phyloP scores from a whole-genome alignment of 352 stramenopile species.

The Pythium plurisporium region DNA sequence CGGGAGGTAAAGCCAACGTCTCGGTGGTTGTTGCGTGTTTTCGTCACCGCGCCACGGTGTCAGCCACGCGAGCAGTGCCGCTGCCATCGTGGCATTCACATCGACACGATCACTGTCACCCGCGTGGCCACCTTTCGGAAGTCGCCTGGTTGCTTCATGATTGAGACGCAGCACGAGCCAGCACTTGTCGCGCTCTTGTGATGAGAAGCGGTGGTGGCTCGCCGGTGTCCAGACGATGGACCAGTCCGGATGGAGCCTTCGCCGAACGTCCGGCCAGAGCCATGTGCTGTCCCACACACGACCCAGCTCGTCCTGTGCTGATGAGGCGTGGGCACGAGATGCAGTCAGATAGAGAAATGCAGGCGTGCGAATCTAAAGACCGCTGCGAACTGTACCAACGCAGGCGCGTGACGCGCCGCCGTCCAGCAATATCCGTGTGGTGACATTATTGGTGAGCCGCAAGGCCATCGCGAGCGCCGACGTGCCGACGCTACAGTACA shows the following conservation, averaged over 20 bases:
- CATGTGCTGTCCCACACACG: constrained; percentile 24
- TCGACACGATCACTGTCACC: background rate
- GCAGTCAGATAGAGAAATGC: background rate
- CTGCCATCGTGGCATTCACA: background rate
- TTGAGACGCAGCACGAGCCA: constrained; percentile 55
- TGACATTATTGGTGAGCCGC: constrained; percentile 34
- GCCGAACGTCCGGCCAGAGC: constrained; percentile 33
- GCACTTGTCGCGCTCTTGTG: constrained; percentile 50
- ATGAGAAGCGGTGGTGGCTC: constrained; percentile 49
- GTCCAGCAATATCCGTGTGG: constrained; percentile 38
- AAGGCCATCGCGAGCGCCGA: constrained; percentile 59
- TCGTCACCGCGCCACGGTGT: background rate
- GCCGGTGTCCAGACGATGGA: constrained; percentile 51
- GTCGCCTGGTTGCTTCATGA: constrained; percentile 11
- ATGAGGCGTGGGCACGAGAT: background rate
- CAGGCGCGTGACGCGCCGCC: constrained; percentile 53
- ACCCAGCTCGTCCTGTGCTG: constrained; percentile 27
- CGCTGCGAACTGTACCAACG: too few relatives aligned
- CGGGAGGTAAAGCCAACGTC: constrained; percentile 40
- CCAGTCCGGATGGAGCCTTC: constrained; percentile 51
- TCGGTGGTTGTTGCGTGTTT: background rate
- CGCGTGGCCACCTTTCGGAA: too few relatives aligned
- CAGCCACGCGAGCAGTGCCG: background rate
- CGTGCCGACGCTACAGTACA: constrained; percentile 33
- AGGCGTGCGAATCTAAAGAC: background rate